phyloP scores from a whole-genome alignment of 2,329 filamentous ascomycete species.

The Albophoma yamanashiensis region DNA sequence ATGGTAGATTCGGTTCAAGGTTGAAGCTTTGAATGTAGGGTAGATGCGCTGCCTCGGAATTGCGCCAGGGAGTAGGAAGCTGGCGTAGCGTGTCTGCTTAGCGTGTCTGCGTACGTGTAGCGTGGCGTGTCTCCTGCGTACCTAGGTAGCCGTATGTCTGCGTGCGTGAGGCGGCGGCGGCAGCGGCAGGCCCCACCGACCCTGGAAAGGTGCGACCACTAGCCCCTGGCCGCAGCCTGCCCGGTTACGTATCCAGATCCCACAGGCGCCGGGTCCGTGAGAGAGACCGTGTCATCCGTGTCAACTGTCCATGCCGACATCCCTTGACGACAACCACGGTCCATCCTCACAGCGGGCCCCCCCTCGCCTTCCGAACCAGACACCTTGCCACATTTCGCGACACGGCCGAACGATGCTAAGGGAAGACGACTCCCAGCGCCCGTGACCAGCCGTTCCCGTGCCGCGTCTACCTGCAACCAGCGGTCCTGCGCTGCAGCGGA shows the following conservation, averaged over 20 bases:
- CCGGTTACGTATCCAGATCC: neutral
- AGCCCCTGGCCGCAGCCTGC: neutral
- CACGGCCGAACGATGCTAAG: neutral
- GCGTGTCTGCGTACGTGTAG: no score
- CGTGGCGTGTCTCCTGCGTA: no score
- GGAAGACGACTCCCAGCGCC: neutral
- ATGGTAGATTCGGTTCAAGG: no score
- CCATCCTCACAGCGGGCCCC: neutral
- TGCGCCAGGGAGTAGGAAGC: no score
- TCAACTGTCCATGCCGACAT: neutral
- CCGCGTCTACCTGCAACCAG: neutral
- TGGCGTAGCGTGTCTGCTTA: no score
- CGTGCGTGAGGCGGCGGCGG: neutral
- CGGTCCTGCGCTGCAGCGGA: slow-evolving; percentile 3
- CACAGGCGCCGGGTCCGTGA: neutral
- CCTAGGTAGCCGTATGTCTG: no score
- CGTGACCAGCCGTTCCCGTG: neutral
- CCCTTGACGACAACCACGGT: neutral
- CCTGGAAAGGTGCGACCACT: neutral
- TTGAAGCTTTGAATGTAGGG: no score
- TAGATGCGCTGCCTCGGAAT: no score
- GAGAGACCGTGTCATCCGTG: neutral
- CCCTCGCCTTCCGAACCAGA: neutral
- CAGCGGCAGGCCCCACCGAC: neutral
- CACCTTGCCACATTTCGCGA: neutral